Percentiles rank a stretch among this genome's conserved stretches.
Evolutionary conservation across 164 flowering plant species (phyloP).

Genomic region (Chimonanthus praecox): DNA sequence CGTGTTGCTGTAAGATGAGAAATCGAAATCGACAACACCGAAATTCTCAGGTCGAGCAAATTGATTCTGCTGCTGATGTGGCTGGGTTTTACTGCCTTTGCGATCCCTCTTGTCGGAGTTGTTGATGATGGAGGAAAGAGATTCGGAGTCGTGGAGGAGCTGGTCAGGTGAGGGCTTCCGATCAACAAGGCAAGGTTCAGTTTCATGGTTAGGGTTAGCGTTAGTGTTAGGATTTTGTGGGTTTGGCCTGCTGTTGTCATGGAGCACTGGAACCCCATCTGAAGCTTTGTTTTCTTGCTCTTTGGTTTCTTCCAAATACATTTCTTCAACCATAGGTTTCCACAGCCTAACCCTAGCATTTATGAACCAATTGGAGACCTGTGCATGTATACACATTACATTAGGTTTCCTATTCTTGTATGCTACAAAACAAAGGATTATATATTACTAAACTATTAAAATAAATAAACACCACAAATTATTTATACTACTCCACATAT

Average conservation of each 20-base stretch:
- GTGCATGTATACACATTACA: conserved; percentile 1
- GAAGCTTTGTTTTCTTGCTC: conserved; percentile 39
- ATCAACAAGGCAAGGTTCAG: conserved; percentile 21
- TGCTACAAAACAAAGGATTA: background rate
- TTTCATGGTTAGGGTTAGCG: conserved; percentile 13
- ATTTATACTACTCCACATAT: background rate
- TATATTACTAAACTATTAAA: background rate
- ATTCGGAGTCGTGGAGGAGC: conserved; percentile 60
- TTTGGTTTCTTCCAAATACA: conserved; percentile 89
- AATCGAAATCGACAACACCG: conserved; percentile 53
- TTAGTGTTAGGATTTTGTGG: conserved; percentile 2
- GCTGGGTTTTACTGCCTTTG: conserved; percentile 11
- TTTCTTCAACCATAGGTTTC: conserved; percentile 99
- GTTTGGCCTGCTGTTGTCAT: conserved; percentile 21
- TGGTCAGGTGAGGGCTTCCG: conserved; percentile 59
- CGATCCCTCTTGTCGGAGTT: conserved; percentile 31
- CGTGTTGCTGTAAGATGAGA: conserved; percentile 48
- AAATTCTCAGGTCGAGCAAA: conserved; percentile 30
- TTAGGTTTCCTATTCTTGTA: background rate
- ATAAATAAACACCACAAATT: background rate
- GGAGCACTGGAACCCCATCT: conserved; percentile 25
- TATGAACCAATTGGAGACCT: conserved; percentile 99
- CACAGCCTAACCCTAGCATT: conserved; percentile 95
- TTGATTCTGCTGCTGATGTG: conserved; percentile 20
- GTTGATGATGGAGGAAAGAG: conserved; percentile 67